Evolutionary conservation across 164 flowering plant genomes (phyloP), one percentile per base, ranked within the genome.

Genomic region (Umbilicus rupestris): DNA sequence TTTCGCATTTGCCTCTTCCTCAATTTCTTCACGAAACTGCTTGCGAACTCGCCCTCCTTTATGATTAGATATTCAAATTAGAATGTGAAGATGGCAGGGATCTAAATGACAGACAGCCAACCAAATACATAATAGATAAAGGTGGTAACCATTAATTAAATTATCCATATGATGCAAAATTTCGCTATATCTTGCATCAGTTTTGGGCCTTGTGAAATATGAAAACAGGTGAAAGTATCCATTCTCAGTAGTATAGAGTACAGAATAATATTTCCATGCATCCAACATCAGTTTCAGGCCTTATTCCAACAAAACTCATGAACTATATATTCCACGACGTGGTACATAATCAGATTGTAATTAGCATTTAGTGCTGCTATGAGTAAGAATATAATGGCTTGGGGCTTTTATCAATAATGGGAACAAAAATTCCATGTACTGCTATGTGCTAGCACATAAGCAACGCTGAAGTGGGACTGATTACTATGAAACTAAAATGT

Each of bases 1-100:
- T 93, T 93, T 45, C 90, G 82, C 92, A 90, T 90, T 75, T 93
- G 98, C 68, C 97, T 79, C 73, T 79, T 83, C 80, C 98, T 81
- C 77, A 93, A 71, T 71, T 74, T 87, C 82, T 84, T 82, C 75
- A 93, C 97, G 14, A 82, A 76, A 45, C 81, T 75, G 68, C 90
- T 75, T 47, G 80, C 90, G 74, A 87, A 90, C 69, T 90, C 97
- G 62, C 98, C 98, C 72, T 93, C 98, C 97, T 92, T 73, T 62
- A 69, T 22, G 50, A 57, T 49, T 17, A 66, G 20, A 47, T 22
- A 14, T 37, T 55, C 29, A 9, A 47, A 60, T 62, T 30, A 69
- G 68, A 44, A 19, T 31, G n/a, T 17, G 33, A 55, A 24, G 19
- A 33, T 55, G 60, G 19, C 31, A 28, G 33, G 33, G 60, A 1